Percentiles rank a stretch among this genome's conserved stretches.
Conservation (phyloP, 2,329 filamentous ascomycete species). For the Sporothrix phasma region DNA sequence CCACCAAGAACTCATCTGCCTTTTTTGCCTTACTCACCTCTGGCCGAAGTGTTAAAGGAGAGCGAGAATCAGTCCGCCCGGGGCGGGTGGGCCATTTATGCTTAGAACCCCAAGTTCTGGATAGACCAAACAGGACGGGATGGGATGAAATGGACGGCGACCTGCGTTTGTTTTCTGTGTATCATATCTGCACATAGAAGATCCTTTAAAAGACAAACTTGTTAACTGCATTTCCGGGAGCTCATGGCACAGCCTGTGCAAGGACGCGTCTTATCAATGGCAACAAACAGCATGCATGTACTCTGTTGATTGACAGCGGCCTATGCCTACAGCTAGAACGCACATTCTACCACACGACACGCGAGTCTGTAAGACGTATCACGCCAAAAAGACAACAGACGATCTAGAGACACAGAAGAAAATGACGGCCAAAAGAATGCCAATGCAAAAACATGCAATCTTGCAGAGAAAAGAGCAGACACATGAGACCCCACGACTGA, state of each 20-base stretch:
- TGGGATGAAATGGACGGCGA: neutral
- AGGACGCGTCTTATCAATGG: no score
- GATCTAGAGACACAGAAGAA: no score
- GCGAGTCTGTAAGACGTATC: no score
- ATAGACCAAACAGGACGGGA: neutral
- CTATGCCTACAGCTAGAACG: neutral
- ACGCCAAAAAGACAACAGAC: no score
- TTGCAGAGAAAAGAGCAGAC: no score
- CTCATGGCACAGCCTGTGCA: neutral
- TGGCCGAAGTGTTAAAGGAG: neutral
- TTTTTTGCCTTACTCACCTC: neutral
- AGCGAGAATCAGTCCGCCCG: neutral
- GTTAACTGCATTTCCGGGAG: neutral
- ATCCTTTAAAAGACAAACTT: neutral
- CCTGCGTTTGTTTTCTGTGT: conserved; percentile 8
- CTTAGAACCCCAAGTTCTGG: neutral
- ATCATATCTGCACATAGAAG: conserved; percentile 14
- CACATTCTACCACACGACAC: no score
- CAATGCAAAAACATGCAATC: no score
- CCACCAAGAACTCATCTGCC: neutral
- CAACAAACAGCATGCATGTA: neutral
- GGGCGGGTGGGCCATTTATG: neutral
- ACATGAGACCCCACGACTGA: no score
- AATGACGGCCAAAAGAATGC: no score
- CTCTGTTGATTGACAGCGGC: neutral